Percentiles rank a stretch among this genome's conserved stretches.
phyloP scores from a whole-genome alignment of 225 moss, liverwort and hornwort genomes.

The Ulota crispa region DNA sequence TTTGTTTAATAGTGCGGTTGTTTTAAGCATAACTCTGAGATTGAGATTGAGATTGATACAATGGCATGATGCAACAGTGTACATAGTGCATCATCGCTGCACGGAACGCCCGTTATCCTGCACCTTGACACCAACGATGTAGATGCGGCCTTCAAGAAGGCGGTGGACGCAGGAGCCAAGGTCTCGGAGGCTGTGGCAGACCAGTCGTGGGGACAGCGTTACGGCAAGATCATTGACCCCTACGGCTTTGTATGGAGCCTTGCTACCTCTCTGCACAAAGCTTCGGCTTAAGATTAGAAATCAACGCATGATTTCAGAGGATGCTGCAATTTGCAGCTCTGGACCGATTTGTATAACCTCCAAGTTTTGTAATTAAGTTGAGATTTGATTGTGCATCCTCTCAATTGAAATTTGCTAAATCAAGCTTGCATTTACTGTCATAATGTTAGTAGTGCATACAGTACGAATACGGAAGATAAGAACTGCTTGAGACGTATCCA shows the following conservation, averaged over 20 bases:
- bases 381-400: not conserved
- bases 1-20: not conserved
- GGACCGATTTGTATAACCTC: not conserved
- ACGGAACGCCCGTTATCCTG: constrained; percentile 50
- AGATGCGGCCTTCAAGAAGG: constrained; percentile 60
- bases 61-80: constrained; percentile 30
- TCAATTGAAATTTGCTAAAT: not conserved
- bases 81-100: constrained; percentile 39
- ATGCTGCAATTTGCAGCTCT: not conserved
- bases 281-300: not conserved
- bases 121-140: constrained; percentile 63
- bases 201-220: constrained; percentile 67
- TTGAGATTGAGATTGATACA: not conserved
- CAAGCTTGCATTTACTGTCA: not conserved
- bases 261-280: constrained; percentile 34
- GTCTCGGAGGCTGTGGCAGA: constrained; percentile 56
- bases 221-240: constrained; percentile 62
- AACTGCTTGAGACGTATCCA: not conserved
- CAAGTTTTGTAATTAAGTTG: not conserved
- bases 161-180: constrained; percentile 57
- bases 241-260: constrained; percentile 69
- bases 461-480: not conserved
- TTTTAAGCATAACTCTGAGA: no score
- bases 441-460: not conserved
- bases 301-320: not conserved